Percentiles rank a stretch among this genome's conserved stretches.
These are phyloP conservation scores for Eucalyptus polyanthemos DNA, from an alignment of 345 rosid genomes.

Conservation along the genomic window DNA sequence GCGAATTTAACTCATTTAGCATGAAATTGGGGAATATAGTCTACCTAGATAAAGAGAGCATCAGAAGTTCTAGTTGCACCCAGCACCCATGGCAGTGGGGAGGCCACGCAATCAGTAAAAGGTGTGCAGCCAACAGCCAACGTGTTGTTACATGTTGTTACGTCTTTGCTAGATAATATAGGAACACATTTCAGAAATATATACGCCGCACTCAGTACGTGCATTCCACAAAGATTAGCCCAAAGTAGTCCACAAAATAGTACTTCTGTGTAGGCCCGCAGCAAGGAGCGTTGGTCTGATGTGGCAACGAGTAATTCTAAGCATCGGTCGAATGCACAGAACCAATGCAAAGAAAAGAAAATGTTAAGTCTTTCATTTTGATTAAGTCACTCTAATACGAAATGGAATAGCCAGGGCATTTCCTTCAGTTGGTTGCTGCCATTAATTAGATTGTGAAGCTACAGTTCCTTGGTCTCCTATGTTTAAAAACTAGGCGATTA, in stretches of 20 bases:
- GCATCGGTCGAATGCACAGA: neutral
- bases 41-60: neutral
- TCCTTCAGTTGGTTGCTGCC: neutral
- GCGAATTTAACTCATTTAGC: neutral
- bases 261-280: neutral
- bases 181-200: neutral
- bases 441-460: neutral
- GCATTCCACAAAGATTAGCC: neutral
- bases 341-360: neutral
- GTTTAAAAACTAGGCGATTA: neutral
- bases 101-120: neutral
- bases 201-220: neutral
- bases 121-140: neutral
- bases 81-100: neutral
- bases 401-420: neutral
- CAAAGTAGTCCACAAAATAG: neutral
- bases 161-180: neutral
- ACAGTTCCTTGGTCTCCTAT: neutral
- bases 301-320: neutral
- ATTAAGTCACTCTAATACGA: neutral
- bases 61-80: neutral
- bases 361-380: neutral
- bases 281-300: neutral
- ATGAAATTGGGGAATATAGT: neutral
- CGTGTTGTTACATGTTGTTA: neutral